Base-by-base conservation (phyloP, 1,139 yeast species). In the Debaryomycetaceae sp. region DNA sequence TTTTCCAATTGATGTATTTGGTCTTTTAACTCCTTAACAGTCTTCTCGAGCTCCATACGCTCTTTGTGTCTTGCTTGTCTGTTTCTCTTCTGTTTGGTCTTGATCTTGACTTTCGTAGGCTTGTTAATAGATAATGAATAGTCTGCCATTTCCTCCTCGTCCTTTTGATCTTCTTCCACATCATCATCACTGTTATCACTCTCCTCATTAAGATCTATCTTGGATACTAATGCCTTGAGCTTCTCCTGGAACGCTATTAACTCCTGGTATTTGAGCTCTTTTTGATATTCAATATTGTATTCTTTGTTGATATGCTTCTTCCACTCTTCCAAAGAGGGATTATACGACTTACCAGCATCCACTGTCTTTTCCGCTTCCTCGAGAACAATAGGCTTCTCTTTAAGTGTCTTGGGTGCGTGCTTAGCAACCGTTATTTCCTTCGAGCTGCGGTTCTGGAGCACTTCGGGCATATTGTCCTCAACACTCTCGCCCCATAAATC, bases 241-340 rank as follows among this genome's bases (percentile, higher is more conserved):
- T 78, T 78, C 16, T 75, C 78, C 56, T 75, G 78, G 52, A 85
- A 82, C 43, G 75, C 78, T 61, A 80, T 73, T 52, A 85, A 59
- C 51, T 74, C 70, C 43, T 78, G 65, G 52, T 86, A 76, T 53
- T 79, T 75, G 43, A 79, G 75, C 50, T 88, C 97, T 43, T 76
- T 77, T 41, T 76, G 71, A 52, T 80, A 75, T 56, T 89, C 96
- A 41, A 71, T 68, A 40, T 62, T 72, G 52, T 75, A 83, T 61
- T 89, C 97, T 43, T 72, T 69, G 44, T 78, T 69, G 41, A 92
- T 77, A 51, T 91, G 71, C 24, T 66, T 67, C 53, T 81, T 79
- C 98, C 98, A 92, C 29, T 87, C 80, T 44, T 83, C 86, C 48
- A 84, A 70, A 11, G 94, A 78, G 29, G 98, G 98, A 58, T 92